phyloP scores from a whole-genome alignment of 2,329 filamentous ascomycete genomes.

The Graphium sp. region DNA sequence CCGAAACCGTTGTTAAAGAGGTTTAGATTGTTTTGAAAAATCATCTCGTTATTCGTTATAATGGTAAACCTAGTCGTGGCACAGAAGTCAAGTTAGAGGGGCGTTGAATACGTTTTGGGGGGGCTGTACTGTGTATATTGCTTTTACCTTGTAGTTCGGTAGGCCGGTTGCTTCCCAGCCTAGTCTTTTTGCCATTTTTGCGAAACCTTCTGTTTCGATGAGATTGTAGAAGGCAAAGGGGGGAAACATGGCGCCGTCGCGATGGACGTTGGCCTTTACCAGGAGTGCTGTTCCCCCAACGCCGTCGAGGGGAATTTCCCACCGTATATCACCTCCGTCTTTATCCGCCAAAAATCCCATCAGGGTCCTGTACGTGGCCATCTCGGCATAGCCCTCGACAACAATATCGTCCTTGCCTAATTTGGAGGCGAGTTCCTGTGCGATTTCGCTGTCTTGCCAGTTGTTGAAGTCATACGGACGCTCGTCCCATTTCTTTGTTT shows the following conservation, averaged over 20 bases:
- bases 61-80: conserved; percentile 53
- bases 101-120: too few species aligned
- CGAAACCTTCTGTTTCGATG: conserved; percentile 95
- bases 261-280: conserved; percentile 92
- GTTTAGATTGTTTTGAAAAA: too few species aligned
- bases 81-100: conserved; percentile 5
- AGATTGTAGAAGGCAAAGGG: conserved; percentile 92
- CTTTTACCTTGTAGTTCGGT: conserved; percentile 84
- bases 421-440: conserved; percentile 54
- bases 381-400: conserved; percentile 81
- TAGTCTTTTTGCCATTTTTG: conserved; percentile 84
- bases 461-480: conserved; percentile 95
- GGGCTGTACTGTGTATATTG: too few species aligned
- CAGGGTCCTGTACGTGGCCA: conserved; percentile 78
- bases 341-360: conserved; percentile 65
- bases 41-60: conserved; percentile 55
- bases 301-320: conserved; percentile 67
- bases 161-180: conserved; percentile 78
- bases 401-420: conserved; percentile 90
- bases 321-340: conserved; percentile 35
- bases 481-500: conserved; percentile 53
- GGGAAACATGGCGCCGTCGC: conserved; percentile 97
- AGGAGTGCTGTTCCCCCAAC: conserved; percentile 85
- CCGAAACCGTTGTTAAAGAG: too few species aligned
- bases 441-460: conserved; percentile 80